Evolutionary conservation across 2,329 filamentous ascomycete species (phyloP).

Genomic region (Neonectria magnoliae): DNA sequence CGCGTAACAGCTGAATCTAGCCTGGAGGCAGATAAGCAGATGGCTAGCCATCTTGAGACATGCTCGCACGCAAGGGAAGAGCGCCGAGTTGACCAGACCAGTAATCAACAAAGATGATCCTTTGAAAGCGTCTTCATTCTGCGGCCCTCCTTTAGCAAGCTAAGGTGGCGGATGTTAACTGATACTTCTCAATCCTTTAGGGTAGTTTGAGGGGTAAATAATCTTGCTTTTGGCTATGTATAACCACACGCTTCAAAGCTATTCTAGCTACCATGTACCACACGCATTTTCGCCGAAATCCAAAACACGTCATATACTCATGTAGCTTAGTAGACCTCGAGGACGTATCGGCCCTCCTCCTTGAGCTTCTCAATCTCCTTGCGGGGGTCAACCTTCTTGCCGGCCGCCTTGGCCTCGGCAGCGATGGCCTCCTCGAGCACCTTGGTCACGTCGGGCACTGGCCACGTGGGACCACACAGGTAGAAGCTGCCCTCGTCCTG

Average conservation of each 20-base stretch:
- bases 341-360: constrained; percentile 91
- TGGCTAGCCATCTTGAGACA: neutral
- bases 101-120: neutral
- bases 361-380: constrained; percentile 98
- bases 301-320: constrained; percentile 21
- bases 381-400: constrained; percentile 83
- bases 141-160: neutral
- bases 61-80: neutral
- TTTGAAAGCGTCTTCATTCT: neutral
- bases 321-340: constrained; percentile 85
- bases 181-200: neutral
- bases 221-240: constrained; percentile 19
- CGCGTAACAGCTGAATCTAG: neutral
- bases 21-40: neutral
- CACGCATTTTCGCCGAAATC: constrained; percentile 33
- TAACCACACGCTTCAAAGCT: constrained; percentile 39
- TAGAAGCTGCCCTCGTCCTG: constrained; percentile 93
- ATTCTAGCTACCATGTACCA: constrained; percentile 34
- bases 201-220: neutral
- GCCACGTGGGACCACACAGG: constrained; percentile 97
- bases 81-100: neutral
- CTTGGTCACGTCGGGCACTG: constrained; percentile 93
- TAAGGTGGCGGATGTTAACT: neutral
- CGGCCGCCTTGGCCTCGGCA: constrained; percentile 72
- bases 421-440: constrained; percentile 94